phyloP scores from a whole-genome alignment of 202 grass and related monocot genomes.

The Brachypodium distachyon region DNA sequence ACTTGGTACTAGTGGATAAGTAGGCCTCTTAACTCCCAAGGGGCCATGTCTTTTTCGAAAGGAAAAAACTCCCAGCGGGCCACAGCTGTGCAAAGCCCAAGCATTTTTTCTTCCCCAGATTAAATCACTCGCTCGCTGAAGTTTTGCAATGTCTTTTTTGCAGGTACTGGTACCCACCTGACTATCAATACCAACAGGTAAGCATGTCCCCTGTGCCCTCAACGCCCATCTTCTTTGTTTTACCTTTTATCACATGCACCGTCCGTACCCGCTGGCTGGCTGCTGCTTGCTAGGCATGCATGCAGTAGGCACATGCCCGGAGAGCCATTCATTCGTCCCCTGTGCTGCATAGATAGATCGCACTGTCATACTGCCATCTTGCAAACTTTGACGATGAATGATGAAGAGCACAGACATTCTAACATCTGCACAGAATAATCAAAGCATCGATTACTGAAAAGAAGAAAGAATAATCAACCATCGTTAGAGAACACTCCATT shows the following conservation, averaged over 20 bases:
- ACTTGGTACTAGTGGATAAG: slow-evolving; percentile 30
- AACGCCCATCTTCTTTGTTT: background rate
- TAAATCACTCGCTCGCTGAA: slow-evolving; percentile 26
- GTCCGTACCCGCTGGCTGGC: background rate
- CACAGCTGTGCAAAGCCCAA: slow-evolving; percentile 7
- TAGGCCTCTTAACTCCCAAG: background rate
- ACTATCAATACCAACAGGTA: slow-evolving; percentile 89
- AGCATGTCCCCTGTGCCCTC: background rate
- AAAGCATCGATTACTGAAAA: too few species aligned
- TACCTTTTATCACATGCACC: slow-evolving; percentile 39
- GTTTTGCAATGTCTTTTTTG: slow-evolving; percentile 33
- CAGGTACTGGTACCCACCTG: slow-evolving; percentile 84
- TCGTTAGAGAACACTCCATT: too few species aligned
- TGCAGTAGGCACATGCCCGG: background rate
- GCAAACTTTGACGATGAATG: background rate
- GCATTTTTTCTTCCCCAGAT: slow-evolving; percentile 15
- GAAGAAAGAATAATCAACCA: too few species aligned
- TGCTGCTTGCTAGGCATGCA: background rate
- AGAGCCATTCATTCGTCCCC: background rate
- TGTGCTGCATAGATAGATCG: background rate
- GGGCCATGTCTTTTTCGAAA: too few species aligned
- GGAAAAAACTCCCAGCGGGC: too few species aligned
- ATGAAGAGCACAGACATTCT: background rate
- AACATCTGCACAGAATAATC: background rate
- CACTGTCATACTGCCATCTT: background rate